Base-by-base conservation (phyloP, 164 flowering plant genomes). In the Stephania yunnanensis region DNA sequence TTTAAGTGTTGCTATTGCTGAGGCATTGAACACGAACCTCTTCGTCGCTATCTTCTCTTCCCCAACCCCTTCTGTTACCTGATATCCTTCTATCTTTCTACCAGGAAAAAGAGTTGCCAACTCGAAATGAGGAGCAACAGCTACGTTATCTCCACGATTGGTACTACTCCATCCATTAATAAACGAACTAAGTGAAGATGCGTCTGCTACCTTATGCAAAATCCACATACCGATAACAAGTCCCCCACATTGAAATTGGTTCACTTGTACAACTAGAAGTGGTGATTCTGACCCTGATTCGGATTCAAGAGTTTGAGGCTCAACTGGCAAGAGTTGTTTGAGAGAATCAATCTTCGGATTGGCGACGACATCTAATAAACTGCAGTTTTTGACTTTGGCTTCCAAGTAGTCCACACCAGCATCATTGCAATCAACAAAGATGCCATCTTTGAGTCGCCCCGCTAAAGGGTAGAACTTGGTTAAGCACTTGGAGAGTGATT, bases 171-270 rank as follows among this genome's bases (percentile, higher is more conserved):
- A 91, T 0, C 61, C 73, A 12, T 77, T 79, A 25, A 88, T 66
- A 65, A 91, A 90, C 0, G 71, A 69, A 50, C 78, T 74, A 3
- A 84, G 9, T 0, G 87, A 76, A 6, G 77, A 71, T 7, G 81
- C 88, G 73, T 89, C 93, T 12, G 81, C 76, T 30, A 87, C 64
- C 75, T 77, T 83, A 71, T 90, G 93, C 1, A 84, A 81, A 22
- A 86, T 53, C 75, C 89, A 81, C 5, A 87, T 13, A 9, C 88
- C 87, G 45, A 91, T 74, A 6, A 88, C 89, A 7, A 87, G 79
- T 6, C 92, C 93, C 7, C 92, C 90, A 64, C 91, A 89, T 9
- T 81, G 78, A 70, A 91, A 88, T 0, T 65, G 13, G 73, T 75
- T 90, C 0, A 75, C 83, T 84, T 89, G 91, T 31, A 89, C 50